Evolutionary conservation across 371 early-diverging fungal species (phyloP).

Genomic region (Syncephalastrum monosporum): DNA sequence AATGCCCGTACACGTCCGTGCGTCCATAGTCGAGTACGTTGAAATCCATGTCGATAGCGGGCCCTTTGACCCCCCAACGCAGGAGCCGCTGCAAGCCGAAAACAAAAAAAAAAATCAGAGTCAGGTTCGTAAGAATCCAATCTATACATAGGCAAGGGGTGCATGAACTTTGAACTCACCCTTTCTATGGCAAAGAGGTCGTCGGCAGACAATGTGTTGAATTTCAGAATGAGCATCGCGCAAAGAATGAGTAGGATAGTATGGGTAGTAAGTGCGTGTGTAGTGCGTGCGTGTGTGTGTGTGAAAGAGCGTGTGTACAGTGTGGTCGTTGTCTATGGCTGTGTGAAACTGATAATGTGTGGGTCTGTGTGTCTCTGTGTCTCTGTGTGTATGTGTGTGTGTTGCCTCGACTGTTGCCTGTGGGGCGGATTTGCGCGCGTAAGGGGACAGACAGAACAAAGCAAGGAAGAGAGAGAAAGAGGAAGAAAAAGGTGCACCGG

Average conservation of each 20-base stretch:
- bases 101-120: constrained; percentile 1
- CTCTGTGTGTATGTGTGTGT: background rate
- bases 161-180: constrained; percentile 11
- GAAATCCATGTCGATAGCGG: constrained; percentile 14
- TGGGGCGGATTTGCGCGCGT: background rate
- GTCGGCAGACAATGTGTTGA: constrained; percentile 20
- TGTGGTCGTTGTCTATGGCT: too few relatives aligned
- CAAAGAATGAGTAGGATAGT: background rate
- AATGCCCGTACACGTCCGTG: constrained; percentile 29
- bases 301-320: too few relatives aligned
- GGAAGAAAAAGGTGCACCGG: background rate
- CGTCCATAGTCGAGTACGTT: constrained; percentile 27
- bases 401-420: background rate
- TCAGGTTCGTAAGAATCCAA: constrained; percentile 6
- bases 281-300: too few relatives aligned
- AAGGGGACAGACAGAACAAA: background rate
- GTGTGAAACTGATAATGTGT: background rate
- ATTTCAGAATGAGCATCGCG: constrained; percentile 25
- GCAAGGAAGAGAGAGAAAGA: constrained; percentile 1
- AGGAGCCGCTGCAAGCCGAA: constrained; percentile 19
- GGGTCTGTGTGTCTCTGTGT: background rate
- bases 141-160: background rate
- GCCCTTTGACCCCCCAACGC: constrained; percentile 23
- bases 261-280: too few relatives aligned
- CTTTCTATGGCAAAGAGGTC: constrained; percentile 27